phyloP scores from a whole-genome alignment of 805 yeast genomes.

The Starmerella bombi region DNA sequence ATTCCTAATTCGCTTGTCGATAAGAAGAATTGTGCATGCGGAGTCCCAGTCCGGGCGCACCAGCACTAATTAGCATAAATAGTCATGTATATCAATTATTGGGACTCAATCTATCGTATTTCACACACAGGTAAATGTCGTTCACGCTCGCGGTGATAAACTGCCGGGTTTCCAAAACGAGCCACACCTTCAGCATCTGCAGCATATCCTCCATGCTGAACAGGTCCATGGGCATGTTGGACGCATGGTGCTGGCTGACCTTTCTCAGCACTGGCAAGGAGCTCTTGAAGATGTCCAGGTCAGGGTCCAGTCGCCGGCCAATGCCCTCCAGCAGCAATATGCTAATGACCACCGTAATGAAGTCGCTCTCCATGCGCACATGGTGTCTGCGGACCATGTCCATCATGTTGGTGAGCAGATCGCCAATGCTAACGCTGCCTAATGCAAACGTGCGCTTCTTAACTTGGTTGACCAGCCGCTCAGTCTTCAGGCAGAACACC shows the following conservation, averaged over 20 bases:
- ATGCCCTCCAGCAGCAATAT: constrained; percentile 84
- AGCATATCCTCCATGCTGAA: constrained; percentile 39
- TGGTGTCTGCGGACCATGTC: constrained; percentile 88
- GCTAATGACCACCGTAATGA: constrained; percentile 89
- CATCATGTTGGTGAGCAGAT: constrained; percentile 70
- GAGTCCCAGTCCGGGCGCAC: no score
- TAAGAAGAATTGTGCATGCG: no score
- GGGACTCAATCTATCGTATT: constrained; percentile 54
- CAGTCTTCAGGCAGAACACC: constrained; percentile 76
- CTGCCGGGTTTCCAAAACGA: constrained; percentile 77
- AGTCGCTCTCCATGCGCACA: constrained; percentile 95
- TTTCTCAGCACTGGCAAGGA: constrained; percentile 76
- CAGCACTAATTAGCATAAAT: no score
- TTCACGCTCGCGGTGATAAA: constrained; percentile 71
- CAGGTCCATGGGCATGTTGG: constrained; percentile 33
- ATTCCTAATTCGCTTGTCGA: no score
- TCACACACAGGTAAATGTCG: constrained; percentile 45
- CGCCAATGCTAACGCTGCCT: constrained; percentile 87
- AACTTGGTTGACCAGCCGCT: constrained; percentile 64
- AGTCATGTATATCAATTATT: constrained; percentile 32
- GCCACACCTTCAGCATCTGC: constrained; percentile 82
- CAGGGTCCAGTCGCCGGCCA: constrained; percentile 87
- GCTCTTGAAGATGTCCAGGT: constrained; percentile 86
- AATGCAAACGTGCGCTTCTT: constrained; percentile 81
- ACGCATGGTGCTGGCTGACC: constrained; percentile 41